Evolutionary conservation across 1,139 yeast genomes (phyloP).

Genomic region (Blastobotrys illinoisensis): DNA sequence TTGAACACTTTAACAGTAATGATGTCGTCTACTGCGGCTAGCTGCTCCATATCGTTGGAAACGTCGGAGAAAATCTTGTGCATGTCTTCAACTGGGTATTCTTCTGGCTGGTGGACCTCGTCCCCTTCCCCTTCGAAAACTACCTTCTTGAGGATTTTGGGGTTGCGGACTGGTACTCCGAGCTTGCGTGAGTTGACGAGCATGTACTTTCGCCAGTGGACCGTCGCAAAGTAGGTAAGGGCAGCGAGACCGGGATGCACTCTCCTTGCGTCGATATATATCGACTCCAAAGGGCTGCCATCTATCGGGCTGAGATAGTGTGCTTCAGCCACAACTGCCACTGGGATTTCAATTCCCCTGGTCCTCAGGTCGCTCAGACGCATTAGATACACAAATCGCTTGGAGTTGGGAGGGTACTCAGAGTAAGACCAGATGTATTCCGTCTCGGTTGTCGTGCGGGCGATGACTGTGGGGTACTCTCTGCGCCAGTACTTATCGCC

Average conservation of each 20-base stretch:
- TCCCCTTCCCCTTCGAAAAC: neutral
- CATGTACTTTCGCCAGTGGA: neutral
- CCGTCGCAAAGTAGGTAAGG: constrained; percentile 19
- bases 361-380: constrained; percentile 10
- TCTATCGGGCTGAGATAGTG: constrained; percentile 20
- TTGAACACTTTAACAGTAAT: constrained; percentile 14
- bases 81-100: neutral
- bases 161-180: neutral
- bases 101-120: neutral
- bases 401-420: constrained; percentile 14
- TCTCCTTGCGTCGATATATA: constrained; percentile 24
- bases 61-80: neutral
- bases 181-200: neutral
- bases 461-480: neutral
- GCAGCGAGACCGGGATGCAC: constrained; percentile 23
- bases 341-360: constrained; percentile 13
- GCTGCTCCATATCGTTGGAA: neutral
- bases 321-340: constrained; percentile 19
- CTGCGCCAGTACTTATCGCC: neutral
- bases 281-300: constrained; percentile 16
- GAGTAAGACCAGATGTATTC: constrained; percentile 17
- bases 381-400: constrained; percentile 17
- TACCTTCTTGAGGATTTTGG: neutral
- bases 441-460: neutral
- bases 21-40: neutral